Evolutionary conservation across 2,329 filamentous ascomycete genomes (phyloP), one percentile per base, ranked within the genome.

Genomic region (Trichoderma sp.): DNA sequence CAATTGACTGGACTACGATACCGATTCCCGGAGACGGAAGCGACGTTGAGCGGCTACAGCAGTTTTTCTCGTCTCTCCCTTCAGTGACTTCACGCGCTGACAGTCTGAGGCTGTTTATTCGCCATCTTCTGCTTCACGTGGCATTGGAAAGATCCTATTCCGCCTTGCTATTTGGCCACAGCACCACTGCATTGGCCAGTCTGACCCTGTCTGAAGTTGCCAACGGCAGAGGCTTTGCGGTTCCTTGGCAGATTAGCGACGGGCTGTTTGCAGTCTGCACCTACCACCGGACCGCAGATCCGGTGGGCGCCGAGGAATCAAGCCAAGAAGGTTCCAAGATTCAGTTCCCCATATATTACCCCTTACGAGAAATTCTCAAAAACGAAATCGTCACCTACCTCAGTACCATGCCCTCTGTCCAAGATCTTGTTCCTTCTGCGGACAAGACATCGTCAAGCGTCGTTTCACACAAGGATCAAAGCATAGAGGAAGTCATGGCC

Each of bases 401-500:
- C 21, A 80, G 82, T 4, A 78, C 90, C 49, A 77, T 83, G 2
- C 84, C 88, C 14, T 82, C 86, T 21, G 79, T 93, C 4, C 76
- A 79, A 2, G 79, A 80, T 13, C 75, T 89, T 55, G 80, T 85
- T 27, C 81, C 83, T n/a, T 76, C 79, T 61, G 77, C 82, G 72
- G 71, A 73, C 56, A 68, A 70, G 33, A 69, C 78, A 62, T 70
- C 75, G 70, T 73, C 69, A 21, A 77, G 79, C 62, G 79, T 91
- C 76, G 80, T 89, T 3, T 91, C 87, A 37, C 89, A 91, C 73
- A 92, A 90, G 76, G 91, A 93, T 72, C 86, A 93, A 57, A 96
- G 93, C 57, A 97, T 99, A 75, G 94, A 97, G 76, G 91, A 94
- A 73, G 87, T 99, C 66, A 94, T 98, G 90, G 83, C 86, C 69